A percentile compares a stretch with the other conserved stretches of the same genome.
Evolutionary conservation across 2,329 filamentous ascomycete species (phyloP).

Genomic region (Colletotrichum ledebouriae): DNA sequence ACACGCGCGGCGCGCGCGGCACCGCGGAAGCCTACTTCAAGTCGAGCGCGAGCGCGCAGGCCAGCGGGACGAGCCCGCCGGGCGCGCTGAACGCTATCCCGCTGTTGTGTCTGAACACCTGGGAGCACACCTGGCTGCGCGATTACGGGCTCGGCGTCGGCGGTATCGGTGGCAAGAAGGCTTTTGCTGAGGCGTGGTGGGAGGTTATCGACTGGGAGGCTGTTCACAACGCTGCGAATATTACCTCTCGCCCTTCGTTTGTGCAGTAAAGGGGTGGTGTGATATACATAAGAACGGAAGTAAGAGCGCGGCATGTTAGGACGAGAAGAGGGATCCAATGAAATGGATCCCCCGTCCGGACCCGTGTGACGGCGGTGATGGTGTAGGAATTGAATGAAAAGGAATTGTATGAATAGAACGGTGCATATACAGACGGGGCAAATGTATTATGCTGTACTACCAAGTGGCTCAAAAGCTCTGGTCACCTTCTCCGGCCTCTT

Average conservation of each 20-base stretch:
- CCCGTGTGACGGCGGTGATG: neutral
- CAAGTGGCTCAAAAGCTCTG: conserved; percentile 4
- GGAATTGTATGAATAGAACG: conserved; percentile 40
- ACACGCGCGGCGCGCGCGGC: conserved; percentile 64
- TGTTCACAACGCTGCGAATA: conserved; percentile 63
- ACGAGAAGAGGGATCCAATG: neutral
- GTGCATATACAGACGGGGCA: conserved; percentile 37
- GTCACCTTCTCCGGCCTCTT: neutral
- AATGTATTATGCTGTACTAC: conserved; percentile 42
- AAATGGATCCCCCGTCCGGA: neutral
- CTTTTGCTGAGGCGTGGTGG: conserved; percentile 89
- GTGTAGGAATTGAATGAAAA: conserved; percentile 37
- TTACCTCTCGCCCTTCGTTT: conserved; percentile 32
- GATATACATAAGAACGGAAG: neutral
- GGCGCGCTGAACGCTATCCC: conserved; percentile 79
- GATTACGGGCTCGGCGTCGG: conserved; percentile 76
- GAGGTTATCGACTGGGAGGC: conserved; percentile 85
- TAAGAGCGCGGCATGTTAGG: neutral
- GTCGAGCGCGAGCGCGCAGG: conserved; percentile 50
- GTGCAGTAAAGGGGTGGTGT: conserved; percentile 6
- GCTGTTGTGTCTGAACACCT: conserved; percentile 92
- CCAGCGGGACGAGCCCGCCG: conserved; percentile 61
- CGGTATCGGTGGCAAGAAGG: conserved; percentile 79
- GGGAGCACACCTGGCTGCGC: conserved; percentile 92
- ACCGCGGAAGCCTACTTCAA: conserved; percentile 56